These are phyloP conservation scores for Phytophthora pluvialis DNA, from an alignment of 352 stramenopile species.

Conservation along the genomic window DNA sequence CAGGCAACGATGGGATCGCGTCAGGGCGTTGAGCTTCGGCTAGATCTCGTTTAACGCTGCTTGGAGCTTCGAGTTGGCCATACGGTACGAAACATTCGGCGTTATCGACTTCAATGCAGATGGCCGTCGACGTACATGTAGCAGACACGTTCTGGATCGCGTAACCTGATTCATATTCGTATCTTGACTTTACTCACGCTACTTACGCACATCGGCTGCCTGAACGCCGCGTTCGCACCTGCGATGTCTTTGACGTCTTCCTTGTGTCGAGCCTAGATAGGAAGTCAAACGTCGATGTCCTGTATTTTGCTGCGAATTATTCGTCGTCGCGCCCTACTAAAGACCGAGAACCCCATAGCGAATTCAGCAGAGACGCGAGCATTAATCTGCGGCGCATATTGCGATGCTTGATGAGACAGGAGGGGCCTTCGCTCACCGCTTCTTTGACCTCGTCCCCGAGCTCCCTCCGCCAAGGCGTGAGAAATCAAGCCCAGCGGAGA, in stretches of 20 bases:
- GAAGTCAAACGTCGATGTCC: background rate
- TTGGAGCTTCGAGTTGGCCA: background rate
- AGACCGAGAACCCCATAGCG: slow-evolving; percentile 2
- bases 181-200: background rate
- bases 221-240: no score
- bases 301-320: background rate
- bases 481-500: slow-evolving; percentile 15
- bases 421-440: slow-evolving; percentile 3
- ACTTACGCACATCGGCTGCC: no score
- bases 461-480: slow-evolving; percentile 4
- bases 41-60: slow-evolving; percentile 14
- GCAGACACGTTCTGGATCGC: slow-evolving; percentile 11
- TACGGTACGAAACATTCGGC: slow-evolving; percentile 3
- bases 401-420: slow-evolving; percentile 27
- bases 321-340: slow-evolving; percentile 16
- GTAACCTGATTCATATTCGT: background rate
- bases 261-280: background rate
- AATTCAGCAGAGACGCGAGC: slow-evolving; percentile 15
- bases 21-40: background rate
- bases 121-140: background rate
- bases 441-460: slow-evolving; percentile 19
- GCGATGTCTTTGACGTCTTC: no score
- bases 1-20: background rate
- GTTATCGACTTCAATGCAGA: slow-evolving; percentile 5
- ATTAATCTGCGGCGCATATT: slow-evolving; percentile 24